Conservation (phyloP, 768 basidiomycete species). For the Leccinum barrowsii region DNA sequence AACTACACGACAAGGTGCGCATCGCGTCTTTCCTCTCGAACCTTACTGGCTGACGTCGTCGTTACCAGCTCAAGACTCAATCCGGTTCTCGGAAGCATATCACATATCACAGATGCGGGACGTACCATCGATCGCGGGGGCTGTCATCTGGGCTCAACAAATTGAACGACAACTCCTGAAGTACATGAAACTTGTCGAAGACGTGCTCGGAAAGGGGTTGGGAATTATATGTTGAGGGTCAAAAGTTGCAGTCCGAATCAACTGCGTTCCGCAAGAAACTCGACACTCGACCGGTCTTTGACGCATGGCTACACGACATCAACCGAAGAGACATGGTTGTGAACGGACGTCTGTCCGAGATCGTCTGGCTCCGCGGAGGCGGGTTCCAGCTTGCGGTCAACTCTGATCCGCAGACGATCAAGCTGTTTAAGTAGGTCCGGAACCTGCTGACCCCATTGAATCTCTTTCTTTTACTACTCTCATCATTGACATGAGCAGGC, state of each 20-base stretch:
- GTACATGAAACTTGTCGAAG: conserved; percentile 99
- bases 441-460: conserved; percentile 55
- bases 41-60: neutral
- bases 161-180: conserved; percentile 93
- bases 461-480: conserved; percentile 15
- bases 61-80: conserved; percentile 81
- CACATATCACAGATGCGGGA: conserved; percentile 99
- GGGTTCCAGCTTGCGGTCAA: conserved; percentile 90
- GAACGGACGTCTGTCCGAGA: conserved; percentile 89
- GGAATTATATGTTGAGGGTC: conserved; percentile 99
- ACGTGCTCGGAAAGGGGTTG: conserved; percentile 95
- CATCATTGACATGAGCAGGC: conserved; percentile 19
- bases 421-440: conserved; percentile 96
- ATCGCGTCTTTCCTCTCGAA: neutral
- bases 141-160: conserved; percentile 98
- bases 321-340: conserved; percentile 89
- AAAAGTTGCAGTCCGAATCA: conserved; percentile 91
- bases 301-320: conserved; percentile 96
- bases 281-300: conserved; percentile 89
- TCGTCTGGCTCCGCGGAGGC: conserved; percentile 69
- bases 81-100: conserved; percentile 91
- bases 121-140: conserved; percentile 92
- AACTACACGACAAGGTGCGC: conserved; percentile 74
- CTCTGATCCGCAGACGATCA: conserved; percentile 98
- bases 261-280: conserved; percentile 93